Conservation (phyloP, 1,139 yeast species). For the Geotrichum cucujoidarum region DNA sequence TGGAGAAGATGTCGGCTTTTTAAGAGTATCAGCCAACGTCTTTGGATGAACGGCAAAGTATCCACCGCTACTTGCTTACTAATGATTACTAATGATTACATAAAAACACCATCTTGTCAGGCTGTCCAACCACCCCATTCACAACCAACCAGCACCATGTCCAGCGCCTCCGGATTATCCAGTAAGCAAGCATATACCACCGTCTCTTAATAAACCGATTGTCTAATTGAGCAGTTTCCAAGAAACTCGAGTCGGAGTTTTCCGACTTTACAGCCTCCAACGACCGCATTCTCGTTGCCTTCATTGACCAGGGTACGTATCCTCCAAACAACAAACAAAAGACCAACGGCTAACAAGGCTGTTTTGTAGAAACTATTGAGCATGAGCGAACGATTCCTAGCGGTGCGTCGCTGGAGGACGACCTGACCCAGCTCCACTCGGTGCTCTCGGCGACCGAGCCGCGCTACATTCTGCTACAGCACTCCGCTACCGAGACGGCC, state of each 20-base stretch:
- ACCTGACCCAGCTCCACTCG: slow-evolving; percentile 40
- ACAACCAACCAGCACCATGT: slow-evolving; percentile 1
- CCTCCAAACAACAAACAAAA: no score
- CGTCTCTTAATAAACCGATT: background rate
- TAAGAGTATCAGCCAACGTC: background rate
- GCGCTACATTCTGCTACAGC: slow-evolving; percentile 52
- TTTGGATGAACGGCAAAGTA: no score
- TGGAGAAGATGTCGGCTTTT: background rate
- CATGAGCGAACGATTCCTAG: slow-evolving; percentile 32
- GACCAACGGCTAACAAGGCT: no score
- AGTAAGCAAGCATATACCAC: no score
- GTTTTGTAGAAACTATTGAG: slow-evolving; percentile 38
- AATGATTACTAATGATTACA: background rate
- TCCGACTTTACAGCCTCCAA: background rate
- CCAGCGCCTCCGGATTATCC: slow-evolving; percentile 7
- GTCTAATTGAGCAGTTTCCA: slow-evolving; percentile 5
- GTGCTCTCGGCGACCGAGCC: slow-evolving; percentile 50
- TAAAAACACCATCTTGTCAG: background rate
- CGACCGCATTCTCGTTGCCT: slow-evolving; percentile 31
- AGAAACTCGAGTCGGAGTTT: slow-evolving; percentile 14
- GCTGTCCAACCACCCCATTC: background rate
- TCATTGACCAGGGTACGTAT: slow-evolving; percentile 25
- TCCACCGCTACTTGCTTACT: no score
- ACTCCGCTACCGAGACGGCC: slow-evolving; percentile 29
- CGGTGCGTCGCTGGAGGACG: slow-evolving; percentile 34